Conservation (phyloP, 2,329 filamentous ascomycete genomes). For the Alternaria consortialis region DNA sequence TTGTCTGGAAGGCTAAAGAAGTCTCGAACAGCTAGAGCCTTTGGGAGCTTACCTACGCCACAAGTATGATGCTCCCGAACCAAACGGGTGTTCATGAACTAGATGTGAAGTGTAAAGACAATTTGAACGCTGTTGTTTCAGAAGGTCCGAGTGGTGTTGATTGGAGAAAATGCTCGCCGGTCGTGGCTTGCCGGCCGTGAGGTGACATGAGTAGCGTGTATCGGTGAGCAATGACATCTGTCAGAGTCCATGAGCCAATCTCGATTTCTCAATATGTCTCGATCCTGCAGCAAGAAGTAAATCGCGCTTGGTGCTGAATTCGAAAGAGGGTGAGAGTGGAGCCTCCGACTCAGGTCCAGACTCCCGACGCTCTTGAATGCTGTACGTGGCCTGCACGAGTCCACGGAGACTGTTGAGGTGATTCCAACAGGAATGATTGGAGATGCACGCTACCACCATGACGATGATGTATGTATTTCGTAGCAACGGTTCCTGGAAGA, state of each 20-base stretch:
- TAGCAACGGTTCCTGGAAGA: background rate
- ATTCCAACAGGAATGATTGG: background rate
- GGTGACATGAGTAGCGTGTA: background rate
- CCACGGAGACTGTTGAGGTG: background rate
- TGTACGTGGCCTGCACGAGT: background rate
- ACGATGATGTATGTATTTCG: background rate
- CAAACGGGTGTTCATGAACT: background rate
- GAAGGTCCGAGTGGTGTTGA: background rate
- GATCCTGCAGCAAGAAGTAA: slow-evolving; percentile 3
- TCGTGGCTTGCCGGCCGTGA: background rate
- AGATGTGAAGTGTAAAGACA: background rate
- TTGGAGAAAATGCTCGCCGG: background rate
- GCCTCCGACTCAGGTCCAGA: slow-evolving; percentile 1
- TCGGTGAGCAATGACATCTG: background rate
- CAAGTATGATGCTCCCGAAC: background rate
- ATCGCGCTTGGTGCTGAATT: background rate
- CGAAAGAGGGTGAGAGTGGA: slow-evolving; percentile 2
- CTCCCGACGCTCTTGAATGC: background rate
- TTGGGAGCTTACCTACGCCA: background rate
- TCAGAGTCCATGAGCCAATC: slow-evolving; percentile 3
- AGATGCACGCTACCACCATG: background rate
- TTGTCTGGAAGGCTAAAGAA: background rate
- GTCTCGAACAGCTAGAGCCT: slow-evolving; percentile 1
- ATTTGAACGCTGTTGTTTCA: background rate
- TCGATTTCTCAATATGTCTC: background rate